These are phyloP conservation scores for Aspergillus funiculosus DNA, from an alignment of 495 filamentous ascomycete species.

Conservation along the genomic window DNA sequence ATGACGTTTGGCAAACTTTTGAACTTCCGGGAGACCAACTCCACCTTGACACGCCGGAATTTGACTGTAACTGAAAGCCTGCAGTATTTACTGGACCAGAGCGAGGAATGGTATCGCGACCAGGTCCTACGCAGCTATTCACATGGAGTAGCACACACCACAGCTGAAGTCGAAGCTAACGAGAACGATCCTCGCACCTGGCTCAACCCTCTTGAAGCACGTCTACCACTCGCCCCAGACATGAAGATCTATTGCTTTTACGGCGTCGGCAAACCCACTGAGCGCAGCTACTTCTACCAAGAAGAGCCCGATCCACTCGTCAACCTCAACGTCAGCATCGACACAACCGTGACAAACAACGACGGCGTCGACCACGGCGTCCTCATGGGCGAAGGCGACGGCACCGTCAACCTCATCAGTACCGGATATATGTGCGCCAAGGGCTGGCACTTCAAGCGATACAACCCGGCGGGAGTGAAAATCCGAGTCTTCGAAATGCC, in stretches of 20 bases:
- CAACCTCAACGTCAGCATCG: conserved; percentile 81
- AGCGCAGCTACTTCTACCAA: conserved; percentile 87
- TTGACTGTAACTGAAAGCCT: conserved; percentile 74
- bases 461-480: conserved; percentile 77
- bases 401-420: conserved; percentile 84
- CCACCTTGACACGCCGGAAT: conserved; percentile 59
- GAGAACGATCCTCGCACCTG: conserved; percentile 77
- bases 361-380: conserved; percentile 77
- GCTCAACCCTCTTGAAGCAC: conserved; percentile 90
- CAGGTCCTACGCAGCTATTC: conserved; percentile 72
- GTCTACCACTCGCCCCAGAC: conserved; percentile 79
- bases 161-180: conserved; percentile 77
- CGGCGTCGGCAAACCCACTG: conserved; percentile 84
- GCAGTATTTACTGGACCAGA: conserved; percentile 66
- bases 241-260: conserved; percentile 99
- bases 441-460: conserved; percentile 86
- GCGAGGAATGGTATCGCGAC: conserved; percentile 79
- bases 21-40: conserved; percentile 72
- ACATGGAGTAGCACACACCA: conserved; percentile 79
- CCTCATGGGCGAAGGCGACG: conserved; percentile 88
- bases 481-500: conserved; percentile 91
- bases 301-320: conserved; percentile 58
- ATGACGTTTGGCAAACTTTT: conserved; percentile 75
- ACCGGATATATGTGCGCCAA: conserved; percentile 94
- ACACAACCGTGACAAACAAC: conserved; percentile 66